Base-by-base conservation (phyloP, 768 basidiomycete genomes). In the Pleurotus salmoneostramineus region DNA sequence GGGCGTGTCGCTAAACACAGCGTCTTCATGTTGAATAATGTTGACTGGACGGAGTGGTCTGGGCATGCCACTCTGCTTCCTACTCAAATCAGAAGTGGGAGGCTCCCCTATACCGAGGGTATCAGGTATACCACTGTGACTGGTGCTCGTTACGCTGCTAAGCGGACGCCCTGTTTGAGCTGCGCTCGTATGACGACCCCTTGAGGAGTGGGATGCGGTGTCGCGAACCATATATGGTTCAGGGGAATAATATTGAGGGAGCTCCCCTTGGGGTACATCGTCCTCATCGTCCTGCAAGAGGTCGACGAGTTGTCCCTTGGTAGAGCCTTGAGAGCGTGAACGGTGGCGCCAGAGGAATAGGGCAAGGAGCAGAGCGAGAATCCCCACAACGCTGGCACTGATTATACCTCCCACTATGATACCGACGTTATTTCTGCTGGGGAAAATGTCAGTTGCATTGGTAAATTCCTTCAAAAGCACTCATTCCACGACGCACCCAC, bases 11-110 rank as follows among this genome's bases (percentile, higher is more conserved):
- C 78, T 79, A 4, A 84, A 79, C 1, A 91, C 91, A 0, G 88
- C 91, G 66, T 93, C 91, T 61, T 92, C 89, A 63, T 93, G 91
- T 70, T 93, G 91, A 46, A 93, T 80, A 64, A 91, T 82, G 65
- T 93, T 92, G 35, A 93, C 83, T 0, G 89, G 79, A 47, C 90
- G 75, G 72, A 91, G 31, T 5, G 57, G 46, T 72, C 60, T 71
- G 69, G 42, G 67, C 67, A 2, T 74, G 69, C 75, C 74, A 55
- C 81, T 81, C 62, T 84, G 83, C 64, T 78, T 71, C 15, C 61
- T 60, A 35, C 64, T 71, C 37, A 67, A 60, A 10, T 50, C 44
- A 32, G 66, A 68, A 31, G 71, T 65, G 8, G 66, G 68, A 4
- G 56, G 66, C 27, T 50, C 68, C 14, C 50, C 64, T 15, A 58